Base-by-base conservation (phyloP, 305 asterid genomes). In the Fraxinus greggii region DNA sequence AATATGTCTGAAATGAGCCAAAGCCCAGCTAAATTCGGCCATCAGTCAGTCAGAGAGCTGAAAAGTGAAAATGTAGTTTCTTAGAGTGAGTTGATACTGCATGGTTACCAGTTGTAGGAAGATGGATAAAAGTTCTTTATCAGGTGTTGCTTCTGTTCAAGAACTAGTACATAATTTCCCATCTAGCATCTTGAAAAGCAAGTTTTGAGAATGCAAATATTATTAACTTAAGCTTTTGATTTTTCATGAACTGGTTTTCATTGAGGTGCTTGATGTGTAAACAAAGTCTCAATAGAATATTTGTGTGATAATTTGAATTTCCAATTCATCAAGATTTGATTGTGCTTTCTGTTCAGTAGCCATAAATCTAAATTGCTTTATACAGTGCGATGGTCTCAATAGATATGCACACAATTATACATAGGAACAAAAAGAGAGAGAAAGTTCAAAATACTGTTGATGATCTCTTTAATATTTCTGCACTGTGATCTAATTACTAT, bases 401-500 rank as follows among this genome's bases (percentile, higher is more conserved):
- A 26, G 21, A 67, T 29, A 23, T 29, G 15, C 4, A 69, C 10
- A 31, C 38, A 69, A 29, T 29, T 5, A 29, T 12, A 17, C 3
- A 5, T 29, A 0, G 7, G 24, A 0, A 17, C 29, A 54, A 5
- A 3, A 33, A 72, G 38, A 35, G 15, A 7, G 54, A 19, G 28
- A 32, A 3, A 23, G 24, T 56, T 10, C 23, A 51, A 54, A 83
- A 67, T 79, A 45, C n/a, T 79, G 63, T 77, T 13, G 40, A 1
- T 65, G 76, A 23, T 51, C 36, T 36, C 75, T 69, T 29, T 5
- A 72, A 21, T 33, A 35, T 65, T 7, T 54, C 61, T 72, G 65
- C 8, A 0, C 17, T 15, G 28, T 70, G 15, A 56, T 32, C 83
- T 89, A 73, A 88, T 81, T 31, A 0, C 40, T 23, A 15, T 67